Evolutionary conservation across 768 basidiomycete species (phyloP).

Genomic region (Agrocybe pediades): DNA sequence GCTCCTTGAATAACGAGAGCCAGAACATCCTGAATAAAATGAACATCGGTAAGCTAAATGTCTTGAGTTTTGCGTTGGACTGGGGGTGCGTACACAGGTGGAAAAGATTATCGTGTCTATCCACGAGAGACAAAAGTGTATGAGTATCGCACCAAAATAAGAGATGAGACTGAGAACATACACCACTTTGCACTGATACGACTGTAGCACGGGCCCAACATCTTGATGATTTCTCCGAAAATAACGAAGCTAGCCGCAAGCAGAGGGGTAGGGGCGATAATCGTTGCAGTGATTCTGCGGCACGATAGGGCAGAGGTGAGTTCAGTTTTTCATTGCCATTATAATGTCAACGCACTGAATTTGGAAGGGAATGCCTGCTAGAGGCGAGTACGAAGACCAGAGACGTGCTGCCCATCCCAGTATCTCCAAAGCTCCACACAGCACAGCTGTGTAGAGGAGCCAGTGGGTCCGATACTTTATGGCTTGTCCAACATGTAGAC

Average conservation of each 20-base stretch:
- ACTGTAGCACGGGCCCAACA: constrained; percentile 51
- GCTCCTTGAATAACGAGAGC: constrained; percentile 60
- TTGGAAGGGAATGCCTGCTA: constrained; percentile 23
- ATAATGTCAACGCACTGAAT: constrained; percentile 32
- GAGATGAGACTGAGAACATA: constrained; percentile 11
- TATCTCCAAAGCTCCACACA: constrained; percentile 46
- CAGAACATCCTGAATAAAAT: constrained; percentile 42
- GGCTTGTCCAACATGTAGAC: constrained; percentile 44
- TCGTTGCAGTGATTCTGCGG: constrained; percentile 37
- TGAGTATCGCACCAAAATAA: background rate
- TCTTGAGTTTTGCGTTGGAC: background rate
- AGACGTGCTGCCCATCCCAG: constrained; percentile 53
- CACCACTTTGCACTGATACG: constrained; percentile 41
- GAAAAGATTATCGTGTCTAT: background rate
- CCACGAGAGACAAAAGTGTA: background rate
- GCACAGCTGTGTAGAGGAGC: constrained; percentile 45
- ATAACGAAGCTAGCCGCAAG: constrained; percentile 60
- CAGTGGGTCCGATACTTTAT: constrained; percentile 46
- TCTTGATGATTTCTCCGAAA: constrained; percentile 43
- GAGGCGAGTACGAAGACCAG: constrained; percentile 39
- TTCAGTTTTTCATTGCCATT: background rate
- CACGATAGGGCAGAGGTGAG: background rate
- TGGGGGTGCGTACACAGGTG: background rate
- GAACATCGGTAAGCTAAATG: constrained; percentile 7
- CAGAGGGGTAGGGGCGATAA: constrained; percentile 57